Percentiles rank a stretch among this genome's conserved stretches.
phyloP scores from a whole-genome alignment of 148 eudicot species.

The Nyssa sinensis region DNA sequence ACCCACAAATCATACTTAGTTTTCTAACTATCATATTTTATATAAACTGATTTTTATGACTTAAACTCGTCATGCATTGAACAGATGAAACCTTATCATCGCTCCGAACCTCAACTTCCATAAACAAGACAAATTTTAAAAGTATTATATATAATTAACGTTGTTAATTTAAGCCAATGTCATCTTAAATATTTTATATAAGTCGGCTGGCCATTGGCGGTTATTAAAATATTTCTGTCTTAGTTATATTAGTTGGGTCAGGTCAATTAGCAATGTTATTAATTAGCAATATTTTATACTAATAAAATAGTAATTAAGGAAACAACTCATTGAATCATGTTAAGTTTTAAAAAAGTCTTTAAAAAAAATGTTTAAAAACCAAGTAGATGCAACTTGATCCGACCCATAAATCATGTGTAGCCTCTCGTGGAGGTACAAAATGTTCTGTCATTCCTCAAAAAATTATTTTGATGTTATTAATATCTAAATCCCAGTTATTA shows the following conservation, averaged over 20 bases:
- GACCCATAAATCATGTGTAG: neutral
- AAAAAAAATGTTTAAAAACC: neutral
- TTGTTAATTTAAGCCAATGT: neutral
- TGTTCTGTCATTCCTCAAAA: slow-evolving; percentile 3
- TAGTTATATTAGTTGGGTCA: neutral
- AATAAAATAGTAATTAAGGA: neutral
- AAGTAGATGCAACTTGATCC: neutral
- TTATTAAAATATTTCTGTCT: slow-evolving; percentile 7
- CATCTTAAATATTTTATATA: neutral
- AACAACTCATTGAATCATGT: slow-evolving; percentile 3
- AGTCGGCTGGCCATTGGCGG: slow-evolving; percentile 14
- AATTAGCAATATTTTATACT: neutral
- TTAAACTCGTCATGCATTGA: too few species aligned
- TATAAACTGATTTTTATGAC: too few species aligned
- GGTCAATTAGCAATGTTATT: neutral
- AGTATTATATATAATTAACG: too few species aligned
- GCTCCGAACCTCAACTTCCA: too few species aligned
- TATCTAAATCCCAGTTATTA: neutral
- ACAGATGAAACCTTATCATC: too few species aligned
- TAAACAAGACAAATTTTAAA: too few species aligned
- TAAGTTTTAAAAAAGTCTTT: neutral
- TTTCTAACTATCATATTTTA: too few species aligned
- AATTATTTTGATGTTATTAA: neutral
- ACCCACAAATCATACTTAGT: too few species aligned
- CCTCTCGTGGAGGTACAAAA: neutral